Conservation (phyloP, 176 grass and related monocot species). For the Cenchrus americanus region DNA sequence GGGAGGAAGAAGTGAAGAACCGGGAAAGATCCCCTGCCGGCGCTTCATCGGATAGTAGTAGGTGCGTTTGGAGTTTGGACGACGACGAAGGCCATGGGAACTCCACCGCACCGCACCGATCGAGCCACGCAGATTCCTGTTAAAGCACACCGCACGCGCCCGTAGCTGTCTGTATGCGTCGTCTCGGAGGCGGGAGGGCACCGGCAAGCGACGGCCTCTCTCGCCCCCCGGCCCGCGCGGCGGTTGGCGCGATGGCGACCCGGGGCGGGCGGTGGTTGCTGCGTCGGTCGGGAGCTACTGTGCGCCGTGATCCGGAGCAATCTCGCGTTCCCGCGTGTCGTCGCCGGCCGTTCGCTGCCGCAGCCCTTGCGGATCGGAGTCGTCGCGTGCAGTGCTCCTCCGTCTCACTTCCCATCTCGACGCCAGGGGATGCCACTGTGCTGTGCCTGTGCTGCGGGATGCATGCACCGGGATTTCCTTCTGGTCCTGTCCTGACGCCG, state of each 20-base stretch:
- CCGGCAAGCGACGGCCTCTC: constrained; percentile 10
- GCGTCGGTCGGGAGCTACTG: constrained; percentile 23
- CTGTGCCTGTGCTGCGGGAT: not conserved
- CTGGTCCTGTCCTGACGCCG: not conserved
- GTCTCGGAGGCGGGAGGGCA: constrained; percentile 33
- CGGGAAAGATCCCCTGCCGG: too few relatives aligned
- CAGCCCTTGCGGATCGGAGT: not conserved
- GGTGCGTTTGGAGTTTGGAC: too few relatives aligned
- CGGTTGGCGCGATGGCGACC: constrained; percentile 51
- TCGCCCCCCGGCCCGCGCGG: not conserved
- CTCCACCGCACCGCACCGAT: too few relatives aligned
- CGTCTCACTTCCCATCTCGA: constrained; percentile 22
- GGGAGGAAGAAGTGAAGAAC: not conserved
- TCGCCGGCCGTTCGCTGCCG: not conserved
- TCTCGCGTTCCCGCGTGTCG: not conserved
- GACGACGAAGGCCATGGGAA: too few relatives aligned
- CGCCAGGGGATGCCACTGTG: constrained; percentile 2
- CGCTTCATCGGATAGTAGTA: too few relatives aligned
- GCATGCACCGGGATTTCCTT: too few relatives aligned
- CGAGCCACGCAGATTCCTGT: too few relatives aligned
- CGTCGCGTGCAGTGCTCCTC: not conserved
- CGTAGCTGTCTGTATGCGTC: not conserved
- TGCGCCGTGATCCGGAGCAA: constrained; percentile 28
- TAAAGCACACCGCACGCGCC: too few relatives aligned
- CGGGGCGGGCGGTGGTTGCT: constrained; percentile 32